Conservation (phyloP, 2,329 filamentous ascomycete genomes). For the Xylaria sp. region DNA sequence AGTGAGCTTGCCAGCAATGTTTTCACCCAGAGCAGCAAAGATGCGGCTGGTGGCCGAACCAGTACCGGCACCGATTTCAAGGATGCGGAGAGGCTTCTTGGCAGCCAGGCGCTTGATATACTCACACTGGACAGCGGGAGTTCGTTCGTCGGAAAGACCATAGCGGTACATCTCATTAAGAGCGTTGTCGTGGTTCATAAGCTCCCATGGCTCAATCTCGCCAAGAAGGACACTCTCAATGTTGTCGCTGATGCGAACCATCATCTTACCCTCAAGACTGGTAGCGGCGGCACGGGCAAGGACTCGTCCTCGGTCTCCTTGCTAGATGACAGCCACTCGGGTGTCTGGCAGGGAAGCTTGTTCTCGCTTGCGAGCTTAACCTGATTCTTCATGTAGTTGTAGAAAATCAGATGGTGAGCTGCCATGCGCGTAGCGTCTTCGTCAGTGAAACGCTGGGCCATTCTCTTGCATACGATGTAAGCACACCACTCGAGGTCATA, state of each 20-base stretch:
- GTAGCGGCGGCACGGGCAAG: constrained; percentile 33
- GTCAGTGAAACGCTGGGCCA: constrained; percentile 34
- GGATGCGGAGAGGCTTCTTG: constrained; percentile 44
- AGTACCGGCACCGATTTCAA: constrained; percentile 51
- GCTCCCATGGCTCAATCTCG: constrained; percentile 39
- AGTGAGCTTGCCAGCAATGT: constrained; percentile 39
- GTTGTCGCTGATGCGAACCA: constrained; percentile 39
- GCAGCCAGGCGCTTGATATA: constrained; percentile 38
- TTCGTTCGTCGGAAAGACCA: constrained; percentile 39
- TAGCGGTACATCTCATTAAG: constrained; percentile 41
- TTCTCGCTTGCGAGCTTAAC: constrained; percentile 33
- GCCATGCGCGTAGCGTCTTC: constrained; percentile 36
- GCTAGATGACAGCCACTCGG: constrained; percentile 35
- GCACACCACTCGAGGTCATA: constrained; percentile 39
- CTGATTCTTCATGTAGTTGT: constrained; percentile 40
- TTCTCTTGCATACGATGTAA: constrained; percentile 39
- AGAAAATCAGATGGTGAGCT: constrained; percentile 36
- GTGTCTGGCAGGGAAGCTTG: constrained; percentile 35
- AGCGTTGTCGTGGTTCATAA: constrained; percentile 40
- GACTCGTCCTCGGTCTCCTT: constrained; percentile 35
- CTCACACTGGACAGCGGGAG: constrained; percentile 38
- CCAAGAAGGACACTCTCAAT: constrained; percentile 38
- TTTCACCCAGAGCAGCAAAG: constrained; percentile 42
- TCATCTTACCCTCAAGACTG: constrained; percentile 39
- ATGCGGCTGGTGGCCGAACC: constrained; percentile 49